phyloP scores from a whole-genome alignment of 1,284 basidiomycete species.

The Violaceomyces palustris region DNA sequence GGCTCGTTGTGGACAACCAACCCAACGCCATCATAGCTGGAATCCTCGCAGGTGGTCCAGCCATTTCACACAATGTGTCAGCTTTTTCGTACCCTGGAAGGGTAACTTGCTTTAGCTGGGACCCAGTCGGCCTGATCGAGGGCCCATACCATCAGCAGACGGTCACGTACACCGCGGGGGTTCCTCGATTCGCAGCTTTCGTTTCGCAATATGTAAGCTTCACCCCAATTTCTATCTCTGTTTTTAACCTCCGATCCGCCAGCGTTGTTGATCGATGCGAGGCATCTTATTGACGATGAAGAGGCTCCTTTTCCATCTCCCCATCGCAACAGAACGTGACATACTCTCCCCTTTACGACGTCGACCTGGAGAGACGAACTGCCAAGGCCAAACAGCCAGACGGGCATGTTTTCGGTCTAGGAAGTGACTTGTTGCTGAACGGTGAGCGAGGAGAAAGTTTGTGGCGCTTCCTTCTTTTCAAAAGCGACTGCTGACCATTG shows the following conservation, averaged over 20 bases:
- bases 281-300: too few relatives aligned
- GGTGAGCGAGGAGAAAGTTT: slow-evolving; percentile 1
- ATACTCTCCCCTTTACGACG: slow-evolving; percentile 30
- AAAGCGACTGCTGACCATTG: too few relatives aligned
- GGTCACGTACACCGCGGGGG: slow-evolving; percentile 16
- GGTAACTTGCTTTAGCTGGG: slow-evolving; percentile 21
- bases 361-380: slow-evolving; percentile 18
- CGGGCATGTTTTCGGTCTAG: slow-evolving; percentile 12
- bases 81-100: slow-evolving; percentile 26
- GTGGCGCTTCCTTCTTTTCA: neutral
- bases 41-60: slow-evolving; percentile 24
- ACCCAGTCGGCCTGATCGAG: slow-evolving; percentile 23
- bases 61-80: slow-evolving; percentile 35
- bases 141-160: slow-evolving; percentile 39
- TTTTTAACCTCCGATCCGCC: neutral
- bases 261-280: too few relatives aligned
- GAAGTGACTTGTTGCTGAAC: too few relatives aligned
- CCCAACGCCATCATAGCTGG: slow-evolving; percentile 27
- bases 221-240: neutral
- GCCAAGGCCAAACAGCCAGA: slow-evolving; percentile 35
- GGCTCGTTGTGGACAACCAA: slow-evolving; percentile 29
- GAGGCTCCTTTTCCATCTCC: too few relatives aligned
- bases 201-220: slow-evolving; percentile 20
- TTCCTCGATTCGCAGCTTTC: slow-evolving; percentile 32
- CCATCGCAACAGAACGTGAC: slow-evolving; percentile 31